phyloP scores from a whole-genome alignment of 148 eudicot species.

The Heliamphora exappendiculata region DNA sequence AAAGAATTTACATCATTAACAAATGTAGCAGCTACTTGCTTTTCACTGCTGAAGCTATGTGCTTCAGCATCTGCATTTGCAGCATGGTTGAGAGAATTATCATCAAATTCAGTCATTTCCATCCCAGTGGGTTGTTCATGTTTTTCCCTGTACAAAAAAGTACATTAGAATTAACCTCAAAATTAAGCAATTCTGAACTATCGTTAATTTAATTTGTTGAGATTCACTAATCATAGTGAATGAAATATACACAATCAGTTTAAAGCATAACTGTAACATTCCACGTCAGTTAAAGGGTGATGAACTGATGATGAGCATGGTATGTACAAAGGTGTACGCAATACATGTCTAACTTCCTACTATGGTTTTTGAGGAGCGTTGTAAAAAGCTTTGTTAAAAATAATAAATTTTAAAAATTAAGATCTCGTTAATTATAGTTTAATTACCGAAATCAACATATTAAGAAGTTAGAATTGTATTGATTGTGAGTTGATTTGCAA shows the following conservation, averaged over 20 bases:
- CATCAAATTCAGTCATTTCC: constrained; percentile 19
- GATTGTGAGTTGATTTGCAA: too few species aligned
- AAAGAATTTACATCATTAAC: constrained; percentile 11
- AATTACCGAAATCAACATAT: too few species aligned
- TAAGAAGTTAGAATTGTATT: too few species aligned
- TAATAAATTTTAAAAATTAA: too few species aligned
- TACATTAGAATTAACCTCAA: background rate
- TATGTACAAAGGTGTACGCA: too few species aligned
- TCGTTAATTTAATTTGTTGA: background rate
- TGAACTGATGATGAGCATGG: too few species aligned
- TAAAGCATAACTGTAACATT: background rate
- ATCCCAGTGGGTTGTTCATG: constrained; percentile 11
- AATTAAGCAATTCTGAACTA: background rate
- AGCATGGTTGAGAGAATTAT: constrained; percentile 4
- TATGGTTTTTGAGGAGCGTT: too few species aligned
- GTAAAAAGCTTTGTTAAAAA: too few species aligned
- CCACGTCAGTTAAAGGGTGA: too few species aligned
- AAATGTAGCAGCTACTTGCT: constrained; percentile 7
- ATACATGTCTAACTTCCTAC: too few species aligned
- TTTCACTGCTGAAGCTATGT: constrained; percentile 7
- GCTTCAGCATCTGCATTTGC: constrained; percentile 19
- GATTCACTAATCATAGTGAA: background rate
- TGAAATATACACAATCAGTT: background rate
- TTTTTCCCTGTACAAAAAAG: constrained; percentile 29
- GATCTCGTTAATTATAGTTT: too few species aligned